phyloP scores from a whole-genome alignment of 1,139 yeast genomes.

The Scheffersomyces quercinus region DNA sequence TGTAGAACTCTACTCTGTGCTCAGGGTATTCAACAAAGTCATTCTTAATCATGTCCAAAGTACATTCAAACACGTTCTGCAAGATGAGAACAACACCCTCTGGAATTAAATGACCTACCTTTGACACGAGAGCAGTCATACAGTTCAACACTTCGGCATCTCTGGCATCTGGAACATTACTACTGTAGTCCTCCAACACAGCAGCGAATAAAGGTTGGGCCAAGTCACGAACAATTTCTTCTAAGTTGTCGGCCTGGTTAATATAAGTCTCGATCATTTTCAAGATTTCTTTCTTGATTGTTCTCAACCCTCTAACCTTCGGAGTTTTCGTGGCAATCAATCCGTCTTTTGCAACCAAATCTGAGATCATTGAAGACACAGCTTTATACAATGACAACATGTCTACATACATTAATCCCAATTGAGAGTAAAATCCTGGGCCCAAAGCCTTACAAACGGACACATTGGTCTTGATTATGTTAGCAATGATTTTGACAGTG shows the following conservation, averaged over 20 bases:
- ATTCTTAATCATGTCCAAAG: slow-evolving; percentile 91
- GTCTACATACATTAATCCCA: slow-evolving; percentile 83
- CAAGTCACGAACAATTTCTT: slow-evolving; percentile 81
- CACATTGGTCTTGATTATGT: slow-evolving; percentile 90
- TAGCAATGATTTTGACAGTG: slow-evolving; percentile 88
- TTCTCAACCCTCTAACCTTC: slow-evolving; percentile 90
- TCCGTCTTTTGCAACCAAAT: slow-evolving; percentile 77
- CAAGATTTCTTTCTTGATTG: slow-evolving; percentile 92
- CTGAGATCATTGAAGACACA: slow-evolving; percentile 85
- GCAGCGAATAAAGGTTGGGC: slow-evolving; percentile 84
- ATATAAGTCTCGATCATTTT: slow-evolving; percentile 88
- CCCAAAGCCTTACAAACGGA: slow-evolving; percentile 93
- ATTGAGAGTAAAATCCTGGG: slow-evolving; percentile 85
- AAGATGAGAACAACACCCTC: slow-evolving; percentile 86
- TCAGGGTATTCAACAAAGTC: slow-evolving; percentile 97
- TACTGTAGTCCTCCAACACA: slow-evolving; percentile 84
- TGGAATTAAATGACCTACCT: slow-evolving; percentile 87
- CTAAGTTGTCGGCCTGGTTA: slow-evolving; percentile 81
- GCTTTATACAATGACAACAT: slow-evolving; percentile 89
- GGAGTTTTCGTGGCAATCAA: slow-evolving; percentile 93
- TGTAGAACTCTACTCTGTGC: slow-evolving; percentile 95
- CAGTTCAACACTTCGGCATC: slow-evolving; percentile 97
- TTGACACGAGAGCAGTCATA: slow-evolving; percentile 84
- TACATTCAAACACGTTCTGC: slow-evolving; percentile 91
- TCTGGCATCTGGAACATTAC: slow-evolving; percentile 92